Evolutionary conservation across 208 protist species (phyloP).

Genomic region (Phytomonas francai): DNA sequence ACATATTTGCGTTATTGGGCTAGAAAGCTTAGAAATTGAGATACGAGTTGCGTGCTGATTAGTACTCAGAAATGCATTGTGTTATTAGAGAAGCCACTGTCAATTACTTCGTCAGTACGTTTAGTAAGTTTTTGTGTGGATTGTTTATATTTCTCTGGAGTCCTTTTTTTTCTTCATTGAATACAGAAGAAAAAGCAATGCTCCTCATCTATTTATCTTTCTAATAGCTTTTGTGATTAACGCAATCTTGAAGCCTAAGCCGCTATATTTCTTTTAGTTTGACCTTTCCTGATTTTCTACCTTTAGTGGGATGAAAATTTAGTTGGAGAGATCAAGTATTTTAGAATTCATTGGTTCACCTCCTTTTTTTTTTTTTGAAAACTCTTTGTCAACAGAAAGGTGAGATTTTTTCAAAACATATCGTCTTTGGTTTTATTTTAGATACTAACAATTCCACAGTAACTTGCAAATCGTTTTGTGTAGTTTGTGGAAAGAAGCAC

Average conservation of each 20-base stretch:
- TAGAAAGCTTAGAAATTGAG: background rate
- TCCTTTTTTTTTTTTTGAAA: background rate
- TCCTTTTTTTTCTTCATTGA: background rate
- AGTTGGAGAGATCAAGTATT: background rate
- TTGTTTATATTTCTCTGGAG: background rate
- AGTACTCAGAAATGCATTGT: background rate
- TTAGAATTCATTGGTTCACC: background rate
- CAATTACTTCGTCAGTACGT: background rate
- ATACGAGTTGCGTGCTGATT: background rate
- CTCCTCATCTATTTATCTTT: background rate
- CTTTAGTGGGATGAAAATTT: background rate
- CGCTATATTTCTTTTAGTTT: background rate
- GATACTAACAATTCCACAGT: background rate
- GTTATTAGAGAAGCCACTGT: background rate
- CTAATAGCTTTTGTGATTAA: background rate
- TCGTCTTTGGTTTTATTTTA: background rate
- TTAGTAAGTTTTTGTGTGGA: background rate
- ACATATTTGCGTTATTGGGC: background rate
- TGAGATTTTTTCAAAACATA: no score
- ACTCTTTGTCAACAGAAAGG: background rate
- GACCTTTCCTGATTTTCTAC: background rate
- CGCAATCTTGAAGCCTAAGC: background rate
- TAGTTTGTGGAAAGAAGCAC: background rate
- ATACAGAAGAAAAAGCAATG: background rate
- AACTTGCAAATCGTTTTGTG: background rate